Evolutionary conservation across 2,329 filamentous ascomycete species (phyloP).

Genomic region (Chaetoscypha palmicola): DNA sequence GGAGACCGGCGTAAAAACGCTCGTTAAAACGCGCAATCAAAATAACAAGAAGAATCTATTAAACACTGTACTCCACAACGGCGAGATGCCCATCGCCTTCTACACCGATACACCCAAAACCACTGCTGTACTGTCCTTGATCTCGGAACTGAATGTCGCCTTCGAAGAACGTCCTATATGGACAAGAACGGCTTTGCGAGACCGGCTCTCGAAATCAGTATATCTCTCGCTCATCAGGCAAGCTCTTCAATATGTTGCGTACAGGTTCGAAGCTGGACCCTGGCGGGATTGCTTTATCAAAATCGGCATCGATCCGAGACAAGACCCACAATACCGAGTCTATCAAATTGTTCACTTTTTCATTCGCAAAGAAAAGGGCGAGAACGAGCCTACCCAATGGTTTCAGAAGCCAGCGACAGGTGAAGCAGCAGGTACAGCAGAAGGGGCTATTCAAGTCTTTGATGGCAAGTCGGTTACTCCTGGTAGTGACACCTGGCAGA

Average conservation of each 20-base stretch:
- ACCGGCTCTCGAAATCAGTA: slow-evolving; percentile 52
- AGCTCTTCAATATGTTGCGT: slow-evolving; percentile 77
- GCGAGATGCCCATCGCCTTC: slow-evolving; percentile 15
- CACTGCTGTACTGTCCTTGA: slow-evolving; percentile 53
- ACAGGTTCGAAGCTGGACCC: slow-evolving; percentile 86
- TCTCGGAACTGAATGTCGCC: slow-evolving; percentile 55
- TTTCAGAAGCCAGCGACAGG: slow-evolving; percentile 21
- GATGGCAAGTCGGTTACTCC: slow-evolving; percentile 67
- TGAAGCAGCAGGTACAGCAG: too few relatives aligned
- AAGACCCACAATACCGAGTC: slow-evolving; percentile 64
- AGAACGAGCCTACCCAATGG: slow-evolving; percentile 11
- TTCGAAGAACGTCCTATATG: slow-evolving; percentile 74
- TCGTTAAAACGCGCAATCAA: slow-evolving; percentile 26
- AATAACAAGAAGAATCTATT: slow-evolving; percentile 19
- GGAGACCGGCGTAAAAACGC: slow-evolving; percentile 28
- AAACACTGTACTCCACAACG: slow-evolving; percentile 14
- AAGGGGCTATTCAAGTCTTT: slow-evolving; percentile 62
- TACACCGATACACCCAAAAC: slow-evolving; percentile 31
- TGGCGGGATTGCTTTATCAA: slow-evolving; percentile 84
- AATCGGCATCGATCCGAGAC: slow-evolving; percentile 80
- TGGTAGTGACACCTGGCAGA: slow-evolving; percentile 89
- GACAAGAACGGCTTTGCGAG: slow-evolving; percentile 76
- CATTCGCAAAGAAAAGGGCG: slow-evolving; percentile 37
- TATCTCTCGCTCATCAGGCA: slow-evolving; percentile 57
- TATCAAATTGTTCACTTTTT: slow-evolving; percentile 92